Evolutionary conservation across 495 filamentous ascomycete genomes (phyloP), one percentile per base, ranked within the genome.

Genomic region (Symbiotaphrina buchneri): DNA sequence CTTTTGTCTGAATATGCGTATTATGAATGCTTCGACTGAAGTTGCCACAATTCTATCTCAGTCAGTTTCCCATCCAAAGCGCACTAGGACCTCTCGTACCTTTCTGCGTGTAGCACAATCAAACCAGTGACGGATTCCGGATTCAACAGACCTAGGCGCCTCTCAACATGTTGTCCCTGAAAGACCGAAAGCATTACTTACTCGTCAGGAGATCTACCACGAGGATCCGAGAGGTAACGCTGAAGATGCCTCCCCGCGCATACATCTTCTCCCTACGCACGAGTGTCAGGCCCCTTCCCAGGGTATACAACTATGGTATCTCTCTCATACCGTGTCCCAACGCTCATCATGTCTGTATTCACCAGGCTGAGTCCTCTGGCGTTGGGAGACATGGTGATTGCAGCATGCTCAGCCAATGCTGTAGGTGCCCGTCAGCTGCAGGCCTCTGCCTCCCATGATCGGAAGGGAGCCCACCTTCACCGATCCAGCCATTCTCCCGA

Each of bases 221-320:
- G 33, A 97, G 52, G 39, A 97, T 97, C 41, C 84, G 77, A 22
- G 81, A 92, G 18, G 87, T 97, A 43, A 95, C 74, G 61, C 85
- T 93, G 53, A 93, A 78, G 47, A 95, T 77, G 31, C 87, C 87
- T 17, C 87, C 87, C 35, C 69, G 58, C 1, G 66, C 53, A 54
- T 97, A 97, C 55, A 93, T 71, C 51, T 80, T 85, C 53, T 93
- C 79, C 41, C 85, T 68, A 18, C 19, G 3, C 3, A 17, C 28
- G 16, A 41, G 55, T 28, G 53, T 34, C 31, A 33, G 33, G 20
- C 1, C 27, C 18, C 18, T 20, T 11, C 10, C 39, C 26, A 41
- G 33, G n/a, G n/a, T n/a, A n/a, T n/a, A n/a, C n/a, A n/a, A n/a
- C n/a, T n/a, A n/a, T n/a, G n/a, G 13, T 8, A 13, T 25, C 7